A percentile compares a stretch with the other conserved stretches of the same genome.
These are phyloP conservation scores for Sarcocystis neurona DNA, from an alignment of 169 alveolate species.

Conservation along the genomic window DNA sequence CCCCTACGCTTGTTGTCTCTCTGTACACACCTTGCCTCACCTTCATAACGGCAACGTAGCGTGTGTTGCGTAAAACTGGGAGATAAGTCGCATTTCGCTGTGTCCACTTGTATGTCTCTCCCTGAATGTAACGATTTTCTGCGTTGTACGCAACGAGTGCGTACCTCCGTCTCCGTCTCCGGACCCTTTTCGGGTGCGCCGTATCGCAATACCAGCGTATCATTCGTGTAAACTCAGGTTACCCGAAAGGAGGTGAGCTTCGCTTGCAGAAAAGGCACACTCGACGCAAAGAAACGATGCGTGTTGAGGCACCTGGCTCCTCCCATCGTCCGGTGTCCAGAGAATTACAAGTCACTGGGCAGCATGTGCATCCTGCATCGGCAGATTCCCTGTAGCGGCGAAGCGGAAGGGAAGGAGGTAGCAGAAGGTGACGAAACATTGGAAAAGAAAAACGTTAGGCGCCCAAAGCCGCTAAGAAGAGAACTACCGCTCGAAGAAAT, in stretches of 20 bases:
- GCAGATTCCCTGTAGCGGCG: background rate
- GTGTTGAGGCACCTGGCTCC: background rate
- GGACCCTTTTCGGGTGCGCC: background rate
- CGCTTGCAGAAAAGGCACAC: background rate
- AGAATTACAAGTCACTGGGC: background rate
- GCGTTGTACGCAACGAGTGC: background rate
- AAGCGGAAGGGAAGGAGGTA: background rate
- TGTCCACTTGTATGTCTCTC: background rate
- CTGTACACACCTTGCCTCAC: too few species aligned
- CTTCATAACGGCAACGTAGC: too few species aligned
- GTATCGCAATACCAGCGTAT: too few species aligned
- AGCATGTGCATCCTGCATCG: background rate
- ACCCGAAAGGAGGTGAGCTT: background rate
- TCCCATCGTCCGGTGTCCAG: background rate
- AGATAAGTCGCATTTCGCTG: background rate
- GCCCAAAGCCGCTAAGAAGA: background rate
- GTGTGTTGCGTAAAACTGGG: background rate
- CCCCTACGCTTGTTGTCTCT: too few species aligned
- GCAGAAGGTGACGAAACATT: background rate
- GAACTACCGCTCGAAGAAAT: background rate
- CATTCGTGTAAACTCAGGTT: background rate
- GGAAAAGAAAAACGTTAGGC: background rate
- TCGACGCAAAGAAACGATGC: constrained; percentile 10
- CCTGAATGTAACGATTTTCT: background rate
- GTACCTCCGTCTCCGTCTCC: background rate